phyloP scores from a whole-genome alignment of 2,329 filamentous ascomycete genomes.

The Paraconiothyrium sp. region DNA sequence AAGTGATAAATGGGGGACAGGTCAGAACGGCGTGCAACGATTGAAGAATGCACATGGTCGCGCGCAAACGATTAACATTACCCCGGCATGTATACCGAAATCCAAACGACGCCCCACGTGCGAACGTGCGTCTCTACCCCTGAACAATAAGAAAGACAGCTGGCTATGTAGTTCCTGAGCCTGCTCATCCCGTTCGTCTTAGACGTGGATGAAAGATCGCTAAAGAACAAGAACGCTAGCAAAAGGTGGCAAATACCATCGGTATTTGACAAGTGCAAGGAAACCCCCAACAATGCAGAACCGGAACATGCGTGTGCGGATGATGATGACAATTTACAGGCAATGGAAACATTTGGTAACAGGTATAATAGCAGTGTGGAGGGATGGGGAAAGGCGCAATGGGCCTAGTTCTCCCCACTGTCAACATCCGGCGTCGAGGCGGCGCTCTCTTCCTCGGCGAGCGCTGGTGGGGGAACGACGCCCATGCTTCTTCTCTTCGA shows the following conservation, averaged over 20 bases:
- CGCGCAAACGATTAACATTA: constrained; percentile 11
- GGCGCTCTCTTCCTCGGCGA: constrained; percentile 40
- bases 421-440: constrained; percentile 33
- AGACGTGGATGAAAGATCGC: not conserved
- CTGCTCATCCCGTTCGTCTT: not conserved
- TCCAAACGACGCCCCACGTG: not conserved
- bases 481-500: constrained; percentile 44
- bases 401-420: constrained; percentile 16
- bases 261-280: not conserved
- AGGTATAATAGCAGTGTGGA: not conserved
- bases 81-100: not conserved
- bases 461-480: constrained; percentile 34
- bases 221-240: constrained; percentile 13
- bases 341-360: constrained; percentile 3
- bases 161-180: too few relatives aligned
- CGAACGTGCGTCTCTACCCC: not conserved
- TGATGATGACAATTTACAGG: constrained; percentile 12
- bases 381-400: not conserved
- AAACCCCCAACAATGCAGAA: constrained; percentile 12
- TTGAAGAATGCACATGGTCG: not conserved
- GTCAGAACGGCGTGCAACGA: not conserved
- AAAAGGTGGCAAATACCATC: not conserved
- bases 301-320: constrained; percentile 9
- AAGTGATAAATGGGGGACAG: not conserved
- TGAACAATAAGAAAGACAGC: not conserved